Base-by-base conservation (phyloP, 306 rosid species). In the Hippophae gyantsensis region DNA sequence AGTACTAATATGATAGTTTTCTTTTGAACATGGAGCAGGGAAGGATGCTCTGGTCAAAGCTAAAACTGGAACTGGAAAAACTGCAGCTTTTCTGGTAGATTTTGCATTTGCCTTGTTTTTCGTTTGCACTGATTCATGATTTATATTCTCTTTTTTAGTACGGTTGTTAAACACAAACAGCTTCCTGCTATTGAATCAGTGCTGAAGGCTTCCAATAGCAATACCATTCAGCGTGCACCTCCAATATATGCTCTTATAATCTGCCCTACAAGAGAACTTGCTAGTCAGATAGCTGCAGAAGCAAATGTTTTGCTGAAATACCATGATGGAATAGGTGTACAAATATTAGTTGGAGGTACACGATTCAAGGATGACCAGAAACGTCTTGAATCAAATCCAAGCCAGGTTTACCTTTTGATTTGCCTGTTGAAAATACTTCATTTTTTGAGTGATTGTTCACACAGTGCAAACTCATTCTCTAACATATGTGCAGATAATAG, bases 181-280 rank as follows among this genome's bases (percentile, higher is more conserved):
- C 89, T 92, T 87, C 98, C 95, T 75, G 96, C 96, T 65, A 85
- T 92, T 92, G 98, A 92, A 92, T 76, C 98, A 92, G 96, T 85
- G 80, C 50, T 87, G 78, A 87, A 87, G 76, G 95, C 83, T 64
- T 66, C 63, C 72, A 57, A 66, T 65, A 49, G 72, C 77, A 80
- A 61, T 58, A 63, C 74, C 44, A 43, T 58, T 83, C 83, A 68
- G 23, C 88, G 69, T 71, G 92, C 78, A 64, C 79, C 81, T 56
- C 95, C 96, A 10, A 74, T 87, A 60, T 70, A 46, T 61, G 95
- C 80, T 73, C 95, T 92, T 68, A 76, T 87, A 61, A 85, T 87
- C 72, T 92, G 98, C 80, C 96, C 96, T 54, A 87, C 88, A 54
- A 85, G 98, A 76, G 98, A 92, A 70, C 98, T 92, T 68, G 95